These are phyloP conservation scores for Panaeolus cyanescens DNA, from an alignment of 768 basidiomycete species.

Conservation along the genomic window DNA sequence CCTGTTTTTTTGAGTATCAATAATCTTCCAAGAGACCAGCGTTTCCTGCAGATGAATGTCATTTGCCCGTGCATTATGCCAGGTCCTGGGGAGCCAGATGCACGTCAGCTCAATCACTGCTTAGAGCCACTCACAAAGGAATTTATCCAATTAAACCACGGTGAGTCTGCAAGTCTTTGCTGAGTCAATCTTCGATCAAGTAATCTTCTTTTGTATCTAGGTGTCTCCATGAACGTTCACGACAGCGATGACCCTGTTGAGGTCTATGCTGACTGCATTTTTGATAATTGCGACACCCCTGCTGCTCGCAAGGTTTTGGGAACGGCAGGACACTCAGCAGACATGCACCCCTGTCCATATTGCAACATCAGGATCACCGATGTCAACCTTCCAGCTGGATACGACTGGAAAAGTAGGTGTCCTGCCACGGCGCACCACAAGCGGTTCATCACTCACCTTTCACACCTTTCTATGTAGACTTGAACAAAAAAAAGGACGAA, in stretches of 20 bases:
- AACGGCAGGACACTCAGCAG: conserved; percentile 22
- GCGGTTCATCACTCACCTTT: background rate
- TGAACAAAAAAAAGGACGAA: conserved; percentile 14
- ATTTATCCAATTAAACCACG: conserved; percentile 18
- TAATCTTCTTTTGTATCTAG: too few species aligned
- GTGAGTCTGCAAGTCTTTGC: conserved; percentile 15
- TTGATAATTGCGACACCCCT: conserved; percentile 27
- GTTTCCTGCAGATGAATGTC: conserved; percentile 22
- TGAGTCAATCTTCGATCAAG: too few species aligned
- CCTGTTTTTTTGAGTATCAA: conserved; percentile 23
- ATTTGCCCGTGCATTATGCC: conserved; percentile 21
- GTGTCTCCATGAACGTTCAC: conserved; percentile 25
- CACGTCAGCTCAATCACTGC: conserved; percentile 24
- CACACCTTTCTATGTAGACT: background rate
- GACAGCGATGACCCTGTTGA: conserved; percentile 10
- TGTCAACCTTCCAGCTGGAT: conserved; percentile 14
- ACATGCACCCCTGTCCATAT: conserved; percentile 27
- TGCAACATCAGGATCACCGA: conserved; percentile 20
- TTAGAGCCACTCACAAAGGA: conserved; percentile 20
- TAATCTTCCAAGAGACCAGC: conserved; percentile 18
- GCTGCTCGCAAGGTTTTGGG: conserved; percentile 26
- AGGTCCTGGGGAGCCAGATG: conserved; percentile 26
- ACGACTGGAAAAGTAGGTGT: background rate
- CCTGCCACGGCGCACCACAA: background rate
- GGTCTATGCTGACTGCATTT: conserved; percentile 25